These are phyloP conservation scores for Mortierella sp. DNA, from an alignment of 371 early-diverging fungal species.

Conservation along the genomic window DNA sequence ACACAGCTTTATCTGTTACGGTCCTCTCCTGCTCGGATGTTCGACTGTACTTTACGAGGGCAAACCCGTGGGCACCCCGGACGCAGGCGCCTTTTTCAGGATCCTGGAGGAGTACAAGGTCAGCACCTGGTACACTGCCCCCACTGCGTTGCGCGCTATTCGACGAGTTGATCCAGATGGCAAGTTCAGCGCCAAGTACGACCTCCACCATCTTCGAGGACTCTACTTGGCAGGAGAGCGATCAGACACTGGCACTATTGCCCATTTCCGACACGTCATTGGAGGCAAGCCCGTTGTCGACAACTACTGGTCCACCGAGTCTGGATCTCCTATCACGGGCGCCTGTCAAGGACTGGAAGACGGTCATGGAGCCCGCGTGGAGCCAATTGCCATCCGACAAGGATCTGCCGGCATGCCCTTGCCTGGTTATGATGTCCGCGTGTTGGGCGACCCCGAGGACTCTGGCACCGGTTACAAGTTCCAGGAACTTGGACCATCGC, in stretches of 20 bases:
- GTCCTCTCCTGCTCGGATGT: conserved; percentile 87
- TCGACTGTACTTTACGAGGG: conserved; percentile 94
- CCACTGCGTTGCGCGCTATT: conserved; percentile 91
- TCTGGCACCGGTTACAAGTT: conserved; percentile 43
- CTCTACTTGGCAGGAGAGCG: conserved; percentile 94
- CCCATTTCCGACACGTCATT: conserved; percentile 75
- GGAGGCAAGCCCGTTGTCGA: conserved; percentile 75
- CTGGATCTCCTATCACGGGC: conserved; percentile 86
- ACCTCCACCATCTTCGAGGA: conserved; percentile 73
- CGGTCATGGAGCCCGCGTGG: conserved; percentile 42
- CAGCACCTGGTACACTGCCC: conserved; percentile 92
- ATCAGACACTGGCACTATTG: conserved; percentile 85
- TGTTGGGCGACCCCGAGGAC: conserved; percentile 62
- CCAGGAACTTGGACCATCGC: conserved; percentile 60
- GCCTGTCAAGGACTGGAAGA: conserved; percentile 71
- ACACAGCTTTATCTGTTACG: conserved; percentile 93
- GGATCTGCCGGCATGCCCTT: conserved; percentile 66
- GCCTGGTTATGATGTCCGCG: conserved; percentile 82
- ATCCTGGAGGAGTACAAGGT: conserved; percentile 83
- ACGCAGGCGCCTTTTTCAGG: conserved; percentile 86
- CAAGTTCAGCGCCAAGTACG: conserved; percentile 66
- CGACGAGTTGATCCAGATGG: conserved; percentile 85
- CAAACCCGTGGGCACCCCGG: conserved; percentile 89
- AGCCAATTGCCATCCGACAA: conserved; percentile 58
- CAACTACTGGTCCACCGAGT: conserved; percentile 97